A percentile compares a stretch with the other conserved stretches of the same genome.
Conservation (phyloP, 306 rosid genomes). For the Lablab purpureus region DNA sequence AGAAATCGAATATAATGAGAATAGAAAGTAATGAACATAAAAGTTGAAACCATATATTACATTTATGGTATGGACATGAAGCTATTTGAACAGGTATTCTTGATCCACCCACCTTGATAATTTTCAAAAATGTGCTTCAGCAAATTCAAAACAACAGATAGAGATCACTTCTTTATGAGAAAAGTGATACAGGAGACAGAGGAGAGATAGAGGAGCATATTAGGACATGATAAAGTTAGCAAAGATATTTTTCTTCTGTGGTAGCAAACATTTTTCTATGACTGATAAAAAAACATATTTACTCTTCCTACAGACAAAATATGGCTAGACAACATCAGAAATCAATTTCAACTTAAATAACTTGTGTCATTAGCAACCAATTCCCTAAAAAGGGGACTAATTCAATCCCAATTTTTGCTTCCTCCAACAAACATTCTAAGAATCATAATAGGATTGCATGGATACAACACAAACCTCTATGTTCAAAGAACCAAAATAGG, state of each 20-base stretch:
- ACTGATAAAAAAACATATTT: neutral
- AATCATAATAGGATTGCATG: conserved; percentile 11
- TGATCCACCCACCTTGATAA: conserved; percentile 11
- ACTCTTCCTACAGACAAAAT: neutral
- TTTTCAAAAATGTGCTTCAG: neutral
- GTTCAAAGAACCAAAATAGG: conserved; percentile 5
- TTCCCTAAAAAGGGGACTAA: neutral
- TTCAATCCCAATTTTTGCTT: neutral
- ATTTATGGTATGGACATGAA: conserved; percentile 13
- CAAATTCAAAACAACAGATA: conserved; percentile 12
- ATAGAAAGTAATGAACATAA: conserved; percentile 33
- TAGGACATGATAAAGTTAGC: neutral
- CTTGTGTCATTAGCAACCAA: conserved; percentile 1
- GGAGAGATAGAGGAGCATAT: conserved; percentile 7
- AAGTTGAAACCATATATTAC: neutral
- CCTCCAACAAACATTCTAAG: conserved; percentile 16
- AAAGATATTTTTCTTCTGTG: neutral
- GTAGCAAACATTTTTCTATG: neutral
- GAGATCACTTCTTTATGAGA: neutral
- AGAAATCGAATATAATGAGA: conserved; percentile 40
- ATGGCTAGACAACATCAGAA: conserved; percentile 18
- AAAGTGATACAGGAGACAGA: neutral
- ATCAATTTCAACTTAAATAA: conserved; percentile 19
- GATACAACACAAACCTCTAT: neutral
- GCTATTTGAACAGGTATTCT: neutral